Evolutionary conservation across 352 stramenopile genomes (phyloP).

Genomic region (Phytophthora meadii): DNA sequence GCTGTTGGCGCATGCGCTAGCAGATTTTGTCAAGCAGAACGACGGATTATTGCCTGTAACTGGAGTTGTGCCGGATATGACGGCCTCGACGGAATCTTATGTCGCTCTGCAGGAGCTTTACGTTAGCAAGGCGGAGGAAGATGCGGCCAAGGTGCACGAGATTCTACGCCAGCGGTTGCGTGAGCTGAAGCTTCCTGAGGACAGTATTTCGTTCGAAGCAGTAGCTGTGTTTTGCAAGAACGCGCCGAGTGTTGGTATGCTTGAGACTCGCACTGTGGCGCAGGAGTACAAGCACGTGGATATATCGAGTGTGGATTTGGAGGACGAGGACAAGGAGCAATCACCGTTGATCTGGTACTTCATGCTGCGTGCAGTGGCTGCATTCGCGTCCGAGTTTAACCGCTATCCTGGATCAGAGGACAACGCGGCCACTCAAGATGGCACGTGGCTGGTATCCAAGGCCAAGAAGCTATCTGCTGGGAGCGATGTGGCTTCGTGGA

Average conservation of each 20-base stretch:
- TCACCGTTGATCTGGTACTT: slow-evolving; percentile 97
- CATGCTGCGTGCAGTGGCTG: slow-evolving; percentile 82
- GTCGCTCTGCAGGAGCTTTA: slow-evolving; percentile 96
- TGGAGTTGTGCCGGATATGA: slow-evolving; percentile 97
- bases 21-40: slow-evolving; percentile 81
- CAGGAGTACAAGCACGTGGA: slow-evolving; percentile 85
- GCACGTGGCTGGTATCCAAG: slow-evolving; percentile 64
- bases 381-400: slow-evolving; percentile 56
- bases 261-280: slow-evolving; percentile 80
- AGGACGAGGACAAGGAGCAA: slow-evolving; percentile 84
- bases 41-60: slow-evolving; percentile 82
- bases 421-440: slow-evolving; percentile 59
- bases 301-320: slow-evolving; percentile 71
- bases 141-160: slow-evolving; percentile 52
- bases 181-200: slow-evolving; percentile 32
- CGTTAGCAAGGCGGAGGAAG: slow-evolving; percentile 85
- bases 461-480: slow-evolving; percentile 48
- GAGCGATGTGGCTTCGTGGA: slow-evolving; percentile 49
- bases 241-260: slow-evolving; percentile 83
- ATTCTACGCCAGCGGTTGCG: slow-evolving; percentile 45
- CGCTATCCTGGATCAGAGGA: slow-evolving; percentile 87
- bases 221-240: slow-evolving; percentile 95
- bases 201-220: slow-evolving; percentile 66
- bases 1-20: slow-evolving; percentile 76
- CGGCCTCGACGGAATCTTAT: slow-evolving; percentile 94